Evolutionary conservation across 257 asterid genomes (phyloP).

Genomic region (Cinchona pubescens): DNA sequence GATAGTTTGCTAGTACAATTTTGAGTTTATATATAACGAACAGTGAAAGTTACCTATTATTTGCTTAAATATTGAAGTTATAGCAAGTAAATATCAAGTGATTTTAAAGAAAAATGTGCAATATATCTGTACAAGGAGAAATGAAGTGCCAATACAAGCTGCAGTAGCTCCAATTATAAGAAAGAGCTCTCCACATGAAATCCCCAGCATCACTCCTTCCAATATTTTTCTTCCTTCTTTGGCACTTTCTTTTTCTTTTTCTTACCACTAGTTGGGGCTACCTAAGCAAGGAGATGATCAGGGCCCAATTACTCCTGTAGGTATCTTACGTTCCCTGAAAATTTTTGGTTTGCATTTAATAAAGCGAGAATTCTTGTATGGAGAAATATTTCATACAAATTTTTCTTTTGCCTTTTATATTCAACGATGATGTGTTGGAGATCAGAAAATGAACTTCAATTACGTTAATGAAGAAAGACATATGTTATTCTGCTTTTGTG

Average conservation of each 20-base stretch:
- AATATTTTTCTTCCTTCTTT: slow-evolving; percentile 1
- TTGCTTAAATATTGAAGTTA: neutral
- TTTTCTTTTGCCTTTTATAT: too few relatives aligned
- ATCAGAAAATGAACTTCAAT: too few relatives aligned
- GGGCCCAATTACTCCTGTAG: neutral
- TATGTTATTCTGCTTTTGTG: too few relatives aligned
- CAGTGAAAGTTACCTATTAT: neutral
- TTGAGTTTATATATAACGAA: too few relatives aligned
- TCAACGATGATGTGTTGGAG: too few relatives aligned
- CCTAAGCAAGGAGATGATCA: neutral
- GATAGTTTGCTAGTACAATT: too few relatives aligned
- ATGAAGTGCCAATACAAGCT: slow-evolving; percentile 57
- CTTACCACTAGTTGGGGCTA: neutral
- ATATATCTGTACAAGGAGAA: neutral
- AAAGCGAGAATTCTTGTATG: too few relatives aligned
- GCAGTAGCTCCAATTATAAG: slow-evolving; percentile 79
- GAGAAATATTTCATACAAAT: too few relatives aligned
- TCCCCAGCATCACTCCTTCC: slow-evolving; percentile 55
- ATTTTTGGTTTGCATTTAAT: too few relatives aligned
- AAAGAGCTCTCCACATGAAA: slow-evolving; percentile 80
- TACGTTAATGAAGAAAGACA: too few relatives aligned
- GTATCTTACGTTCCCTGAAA: too few relatives aligned
- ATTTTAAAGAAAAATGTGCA: neutral
- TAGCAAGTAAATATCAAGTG: neutral
- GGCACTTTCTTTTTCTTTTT: neutral